A percentile compares a stretch with the other conserved stretches of the same genome.
These are phyloP conservation scores for Moniliella sp. DNA, from an alignment of 1,284 basidiomycete species.

Conservation along the genomic window DNA sequence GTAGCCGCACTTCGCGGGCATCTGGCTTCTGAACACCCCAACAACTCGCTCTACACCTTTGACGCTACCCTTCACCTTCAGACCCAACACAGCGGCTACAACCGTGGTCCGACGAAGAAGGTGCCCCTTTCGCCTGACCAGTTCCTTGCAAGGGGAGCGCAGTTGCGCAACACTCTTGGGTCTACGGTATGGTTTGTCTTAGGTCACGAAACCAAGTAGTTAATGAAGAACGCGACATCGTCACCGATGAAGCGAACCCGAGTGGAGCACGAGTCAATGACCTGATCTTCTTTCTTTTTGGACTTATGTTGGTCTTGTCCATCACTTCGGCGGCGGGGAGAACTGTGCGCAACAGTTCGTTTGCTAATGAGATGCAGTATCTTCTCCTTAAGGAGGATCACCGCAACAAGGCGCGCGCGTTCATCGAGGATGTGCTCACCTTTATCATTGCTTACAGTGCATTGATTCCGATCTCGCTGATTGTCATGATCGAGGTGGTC, in stretches of 20 bases:
- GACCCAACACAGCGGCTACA: conserved; percentile 35
- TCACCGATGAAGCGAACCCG: conserved; percentile 89
- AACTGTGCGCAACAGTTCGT: conserved; percentile 11
- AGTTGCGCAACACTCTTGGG: conserved; percentile 88
- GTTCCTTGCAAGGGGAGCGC: conserved; percentile 74
- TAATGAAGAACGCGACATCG: conserved; percentile 73
- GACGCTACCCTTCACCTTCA: conserved; percentile 53
- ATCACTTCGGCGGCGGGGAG: conserved; percentile 76
- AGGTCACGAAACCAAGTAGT: conserved; percentile 91
- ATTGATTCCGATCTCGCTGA: conserved; percentile 91
- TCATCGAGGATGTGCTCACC: conserved; percentile 62
- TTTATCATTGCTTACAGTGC: conserved; percentile 99
- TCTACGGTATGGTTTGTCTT: conserved; percentile 86
- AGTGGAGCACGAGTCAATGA: conserved; percentile 81
- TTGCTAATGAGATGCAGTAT: conserved; percentile 41
- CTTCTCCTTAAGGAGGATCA: conserved; percentile 23
- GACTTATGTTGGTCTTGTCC: conserved; percentile 63
- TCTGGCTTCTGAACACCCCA: conserved; percentile 66
- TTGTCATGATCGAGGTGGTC: conserved; percentile 98
- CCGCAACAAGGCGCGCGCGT: conserved; percentile 28
- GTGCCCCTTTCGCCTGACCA: conserved; percentile 76
- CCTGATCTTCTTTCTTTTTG: conserved; percentile 88
- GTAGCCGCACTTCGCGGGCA: conserved; percentile 39
- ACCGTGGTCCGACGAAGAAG: neutral
- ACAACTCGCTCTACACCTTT: conserved; percentile 79